Percentiles rank a stretch among this genome's conserved stretches.
Evolutionary conservation across 441 rosid species (phyloP).

Genomic region (Populus tomentosa): DNA sequence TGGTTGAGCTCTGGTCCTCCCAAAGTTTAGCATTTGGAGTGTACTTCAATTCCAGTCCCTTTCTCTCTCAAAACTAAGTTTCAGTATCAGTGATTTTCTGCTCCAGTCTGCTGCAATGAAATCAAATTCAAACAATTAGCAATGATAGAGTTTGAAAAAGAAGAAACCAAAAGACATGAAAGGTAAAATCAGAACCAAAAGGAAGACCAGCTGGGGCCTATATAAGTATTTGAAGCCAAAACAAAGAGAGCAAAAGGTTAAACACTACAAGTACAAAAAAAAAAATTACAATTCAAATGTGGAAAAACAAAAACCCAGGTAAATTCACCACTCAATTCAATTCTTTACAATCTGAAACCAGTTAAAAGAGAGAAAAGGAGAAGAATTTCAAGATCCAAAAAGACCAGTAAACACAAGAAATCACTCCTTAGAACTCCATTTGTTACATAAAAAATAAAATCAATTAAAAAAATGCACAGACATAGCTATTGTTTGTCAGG

Average conservation of each 20-base stretch:
- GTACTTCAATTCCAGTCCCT: conserved; percentile 15
- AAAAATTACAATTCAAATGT: not conserved
- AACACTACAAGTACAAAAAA: not conserved
- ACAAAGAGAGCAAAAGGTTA: conserved; percentile 6
- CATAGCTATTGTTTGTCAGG: conserved; percentile 30
- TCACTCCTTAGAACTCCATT: conserved; percentile 1
- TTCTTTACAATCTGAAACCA: not conserved
- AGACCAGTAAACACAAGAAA: not conserved
- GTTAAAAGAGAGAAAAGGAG: not conserved
- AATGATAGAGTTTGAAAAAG: not conserved
- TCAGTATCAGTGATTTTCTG: conserved; percentile 16
- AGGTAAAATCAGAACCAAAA: conserved; percentile 7
- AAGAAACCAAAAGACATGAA: conserved; percentile 8
- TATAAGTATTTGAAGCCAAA: not conserved
- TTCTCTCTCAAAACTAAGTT: conserved; percentile 9
- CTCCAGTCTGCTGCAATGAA: conserved; percentile 21
- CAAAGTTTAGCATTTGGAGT: conserved; percentile 65
- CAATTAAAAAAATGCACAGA: conserved; percentile 33
- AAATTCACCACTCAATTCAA: conserved; percentile 5
- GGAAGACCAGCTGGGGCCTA: conserved; percentile 11
- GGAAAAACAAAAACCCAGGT: conserved; percentile 1
- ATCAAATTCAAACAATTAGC: conserved; percentile 14
- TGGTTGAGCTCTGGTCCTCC: conserved; percentile 68
- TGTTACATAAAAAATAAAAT: not conserved
- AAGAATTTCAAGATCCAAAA: conserved; percentile 18